Evolutionary conservation across 495 filamentous ascomycete species (phyloP).

Genomic region (Lepraria neglecta): DNA sequence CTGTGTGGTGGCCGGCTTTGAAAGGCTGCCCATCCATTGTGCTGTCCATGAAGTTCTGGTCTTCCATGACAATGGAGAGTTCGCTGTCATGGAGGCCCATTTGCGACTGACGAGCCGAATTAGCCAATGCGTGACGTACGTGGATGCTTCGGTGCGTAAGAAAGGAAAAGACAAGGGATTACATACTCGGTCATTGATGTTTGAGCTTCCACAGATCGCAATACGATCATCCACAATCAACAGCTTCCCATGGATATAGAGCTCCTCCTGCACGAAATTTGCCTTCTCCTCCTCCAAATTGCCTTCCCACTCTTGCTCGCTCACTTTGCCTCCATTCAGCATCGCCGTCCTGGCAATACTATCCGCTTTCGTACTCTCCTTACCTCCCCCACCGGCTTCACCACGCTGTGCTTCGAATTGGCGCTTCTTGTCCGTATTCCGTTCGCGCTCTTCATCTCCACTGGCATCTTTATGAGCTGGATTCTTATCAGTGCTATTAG

Average conservation of each 20-base stretch:
- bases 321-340: conserved; percentile 58
- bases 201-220: conserved; percentile 78
- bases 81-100: conserved; percentile 86
- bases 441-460: conserved; percentile 37
- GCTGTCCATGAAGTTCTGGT: conserved; percentile 63
- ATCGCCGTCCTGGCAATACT: conserved; percentile 78
- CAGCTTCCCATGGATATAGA: conserved; percentile 88
- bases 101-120: conserved; percentile 51
- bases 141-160: background rate
- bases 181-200: conserved; percentile 80
- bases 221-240: conserved; percentile 78
- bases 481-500: conserved; percentile 46
- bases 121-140: conserved; percentile 17
- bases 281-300: conserved; percentile 66
- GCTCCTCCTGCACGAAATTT: conserved; percentile 89
- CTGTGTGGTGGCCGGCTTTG: conserved; percentile 67
- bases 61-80: conserved; percentile 87
- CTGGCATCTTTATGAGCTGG: conserved; percentile 38
- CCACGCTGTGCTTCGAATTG: conserved; percentile 57
- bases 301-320: conserved; percentile 67
- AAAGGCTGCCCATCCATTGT: conserved; percentile 74
- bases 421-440: conserved; percentile 48
- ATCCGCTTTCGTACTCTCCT: conserved; percentile 48
- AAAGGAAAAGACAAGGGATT: background rate
- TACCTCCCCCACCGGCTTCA: conserved; percentile 38